These are phyloP conservation scores for Anastatica hierochuntica DNA, from an alignment of 345 rosid genomes.

Conservation along the genomic window DNA sequence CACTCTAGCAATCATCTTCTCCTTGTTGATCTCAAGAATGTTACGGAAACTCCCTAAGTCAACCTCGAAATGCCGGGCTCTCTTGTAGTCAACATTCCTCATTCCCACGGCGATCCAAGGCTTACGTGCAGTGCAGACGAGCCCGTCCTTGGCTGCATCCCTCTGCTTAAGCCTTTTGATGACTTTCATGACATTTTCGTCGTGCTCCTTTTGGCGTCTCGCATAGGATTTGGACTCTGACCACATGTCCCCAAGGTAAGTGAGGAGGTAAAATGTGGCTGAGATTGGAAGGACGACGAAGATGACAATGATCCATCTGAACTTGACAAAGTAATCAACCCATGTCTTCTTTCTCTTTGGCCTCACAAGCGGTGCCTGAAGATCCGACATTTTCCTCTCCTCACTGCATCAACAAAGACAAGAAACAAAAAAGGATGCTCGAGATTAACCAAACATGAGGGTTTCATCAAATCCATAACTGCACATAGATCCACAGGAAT, in stretches of 20 bases:
- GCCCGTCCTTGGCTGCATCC: conserved; percentile 72
- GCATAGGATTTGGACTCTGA: conserved; percentile 71
- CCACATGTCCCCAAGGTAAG: conserved; percentile 72
- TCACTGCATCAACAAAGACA: conserved; percentile 4
- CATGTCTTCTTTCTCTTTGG: conserved; percentile 76
- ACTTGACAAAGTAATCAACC: conserved; percentile 68
- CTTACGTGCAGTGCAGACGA: conserved; percentile 91
- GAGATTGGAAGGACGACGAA: conserved; percentile 85
- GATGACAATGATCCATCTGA: conserved; percentile 80
- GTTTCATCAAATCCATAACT: not conserved
- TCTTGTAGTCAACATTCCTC: conserved; percentile 91
- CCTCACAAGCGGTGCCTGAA: conserved; percentile 48
- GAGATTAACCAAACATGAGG: not conserved
- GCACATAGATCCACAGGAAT: not conserved
- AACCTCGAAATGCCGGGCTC: conserved; percentile 85
- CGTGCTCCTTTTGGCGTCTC: conserved; percentile 82
- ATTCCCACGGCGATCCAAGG: conserved; percentile 96
- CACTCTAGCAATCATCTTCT: conserved; percentile 70
- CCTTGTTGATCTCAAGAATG: conserved; percentile 59
- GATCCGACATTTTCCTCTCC: conserved; percentile 47
- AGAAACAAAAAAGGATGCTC: too few relatives aligned
- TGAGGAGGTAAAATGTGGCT: conserved; percentile 55
- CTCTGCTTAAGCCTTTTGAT: conserved; percentile 71
- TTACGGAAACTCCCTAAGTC: conserved; percentile 76
- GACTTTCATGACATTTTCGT: conserved; percentile 64